phyloP scores from a whole-genome alignment of 345 rosid genomes.

The Corchorus capsularis region DNA sequence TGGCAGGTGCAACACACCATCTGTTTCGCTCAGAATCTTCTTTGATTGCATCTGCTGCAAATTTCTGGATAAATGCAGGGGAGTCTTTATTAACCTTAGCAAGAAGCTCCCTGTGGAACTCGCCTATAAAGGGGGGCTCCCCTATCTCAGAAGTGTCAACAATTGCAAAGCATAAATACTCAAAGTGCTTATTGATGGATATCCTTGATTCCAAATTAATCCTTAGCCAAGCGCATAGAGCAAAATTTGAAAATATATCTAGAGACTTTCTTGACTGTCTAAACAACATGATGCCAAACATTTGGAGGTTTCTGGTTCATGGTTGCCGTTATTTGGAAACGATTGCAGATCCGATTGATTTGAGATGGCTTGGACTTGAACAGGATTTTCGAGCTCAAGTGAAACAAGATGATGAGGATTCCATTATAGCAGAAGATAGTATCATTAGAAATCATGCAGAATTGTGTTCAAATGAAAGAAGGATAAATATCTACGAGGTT shows the following conservation, averaged over 20 bases:
- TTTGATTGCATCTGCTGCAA: slow-evolving; percentile 53
- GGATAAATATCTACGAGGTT: slow-evolving; percentile 38
- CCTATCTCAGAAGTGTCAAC: slow-evolving; percentile 20
- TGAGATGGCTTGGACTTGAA: slow-evolving; percentile 31
- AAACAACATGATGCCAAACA: slow-evolving; percentile 25
- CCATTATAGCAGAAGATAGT: not conserved
- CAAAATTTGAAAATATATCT: slow-evolving; percentile 36
- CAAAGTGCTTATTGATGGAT: slow-evolving; percentile 46
- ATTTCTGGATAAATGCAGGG: slow-evolving; percentile 69
- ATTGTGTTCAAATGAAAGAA: slow-evolving; percentile 27
- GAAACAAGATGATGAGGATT: slow-evolving; percentile 9
- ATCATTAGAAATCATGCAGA: slow-evolving; percentile 18
- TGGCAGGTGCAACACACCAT: slow-evolving; percentile 61
- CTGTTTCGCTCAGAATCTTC: slow-evolving; percentile 56
- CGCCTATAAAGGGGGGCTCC: slow-evolving; percentile 14
- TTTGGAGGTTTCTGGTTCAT: slow-evolving; percentile 53
- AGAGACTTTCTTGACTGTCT: slow-evolving; percentile 47
- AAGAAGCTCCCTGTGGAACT: slow-evolving; percentile 36
- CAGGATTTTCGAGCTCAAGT: slow-evolving; percentile 11
- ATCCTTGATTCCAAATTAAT: slow-evolving; percentile 19
- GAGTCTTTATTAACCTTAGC: slow-evolving; percentile 57
- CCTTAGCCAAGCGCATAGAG: slow-evolving; percentile 17
- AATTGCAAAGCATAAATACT: slow-evolving; percentile 34
- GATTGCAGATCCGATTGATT: slow-evolving; percentile 47
- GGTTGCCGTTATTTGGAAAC: slow-evolving; percentile 45